Percentiles rank a stretch among this genome's conserved stretches.
phyloP scores from a whole-genome alignment of 2,329 filamentous ascomycete genomes.

The Pseudogymnoascus sp. region DNA sequence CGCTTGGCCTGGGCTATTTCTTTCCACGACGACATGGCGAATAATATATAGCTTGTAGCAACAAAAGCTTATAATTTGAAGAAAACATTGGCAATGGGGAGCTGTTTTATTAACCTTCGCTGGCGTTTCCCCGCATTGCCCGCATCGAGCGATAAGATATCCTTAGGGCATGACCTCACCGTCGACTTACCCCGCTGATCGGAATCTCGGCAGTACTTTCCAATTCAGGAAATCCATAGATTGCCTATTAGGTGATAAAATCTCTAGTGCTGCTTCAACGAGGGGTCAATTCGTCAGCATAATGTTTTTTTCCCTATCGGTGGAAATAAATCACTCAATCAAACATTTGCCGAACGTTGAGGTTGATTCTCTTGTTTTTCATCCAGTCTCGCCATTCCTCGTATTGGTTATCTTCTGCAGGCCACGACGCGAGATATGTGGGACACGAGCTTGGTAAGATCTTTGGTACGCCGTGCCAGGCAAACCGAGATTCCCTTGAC shows the following conservation, averaged over 20 bases:
- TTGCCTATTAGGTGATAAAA: background rate
- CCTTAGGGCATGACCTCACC: background rate
- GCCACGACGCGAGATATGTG: slow-evolving; percentile 65
- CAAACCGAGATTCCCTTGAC: slow-evolving; percentile 70
- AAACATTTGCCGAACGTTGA: slow-evolving; percentile 87
- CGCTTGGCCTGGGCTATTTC: slow-evolving; percentile 42
- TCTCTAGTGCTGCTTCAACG: background rate
- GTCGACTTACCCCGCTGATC: background rate
- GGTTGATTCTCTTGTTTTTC: slow-evolving; percentile 74
- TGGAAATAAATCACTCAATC: slow-evolving; percentile 29
- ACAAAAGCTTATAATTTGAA: background rate
- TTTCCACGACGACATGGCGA: slow-evolving; percentile 36
- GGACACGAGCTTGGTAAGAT: slow-evolving; percentile 75
- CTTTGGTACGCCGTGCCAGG: slow-evolving; percentile 93
- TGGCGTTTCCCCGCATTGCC: background rate
- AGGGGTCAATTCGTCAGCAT: background rate
- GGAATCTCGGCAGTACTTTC: slow-evolving; percentile 1
- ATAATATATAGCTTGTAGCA: background rate
- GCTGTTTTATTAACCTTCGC: background rate
- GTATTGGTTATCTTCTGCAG: slow-evolving; percentile 35
- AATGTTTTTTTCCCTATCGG: background rate
- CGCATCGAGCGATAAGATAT: background rate
- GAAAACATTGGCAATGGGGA: background rate
- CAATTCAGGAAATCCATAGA: background rate
- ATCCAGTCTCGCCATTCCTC: slow-evolving; percentile 80